Evolutionary conservation across 2,329 filamentous ascomycete species (phyloP).

Genomic region (Elsinoe arachidis): DNA sequence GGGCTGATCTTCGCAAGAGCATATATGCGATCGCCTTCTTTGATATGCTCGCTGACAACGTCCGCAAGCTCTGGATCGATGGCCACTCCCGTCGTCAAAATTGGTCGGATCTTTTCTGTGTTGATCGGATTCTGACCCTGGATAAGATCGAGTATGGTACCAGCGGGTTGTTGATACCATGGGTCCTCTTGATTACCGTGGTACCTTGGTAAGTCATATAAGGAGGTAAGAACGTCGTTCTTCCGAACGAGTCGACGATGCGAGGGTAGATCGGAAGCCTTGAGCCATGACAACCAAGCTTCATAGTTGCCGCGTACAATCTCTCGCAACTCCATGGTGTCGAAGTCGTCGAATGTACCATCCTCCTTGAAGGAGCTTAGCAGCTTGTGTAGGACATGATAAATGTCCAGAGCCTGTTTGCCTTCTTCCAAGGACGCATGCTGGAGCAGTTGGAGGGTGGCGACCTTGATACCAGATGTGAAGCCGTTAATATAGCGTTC

Average conservation of each 20-base stretch:
- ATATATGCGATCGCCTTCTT: constrained; percentile 11
- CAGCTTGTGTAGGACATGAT: constrained; percentile 7
- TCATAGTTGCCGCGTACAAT: constrained; percentile 11
- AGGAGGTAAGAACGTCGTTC: background rate
- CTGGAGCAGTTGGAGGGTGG: background rate
- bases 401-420: constrained; percentile 7
- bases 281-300: constrained; percentile 11
- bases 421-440: background rate
- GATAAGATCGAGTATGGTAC: constrained; percentile 6
- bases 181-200: constrained; percentile 14
- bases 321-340: constrained; percentile 11
- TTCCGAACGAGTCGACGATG: constrained; percentile 2
- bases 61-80: constrained; percentile 15
- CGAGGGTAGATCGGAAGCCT: background rate
- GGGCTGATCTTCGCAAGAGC: constrained; percentile 10
- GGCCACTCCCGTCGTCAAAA: background rate
- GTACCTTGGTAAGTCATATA: background rate
- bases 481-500: background rate
- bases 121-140: constrained; percentile 4
- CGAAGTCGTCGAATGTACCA: constrained; percentile 11
- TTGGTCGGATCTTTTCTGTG: constrained; percentile 8
- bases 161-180: constrained; percentile 15
- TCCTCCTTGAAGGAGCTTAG: constrained; percentile 9
- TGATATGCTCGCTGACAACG: constrained; percentile 12
- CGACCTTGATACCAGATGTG: background rate